Base-by-base conservation (phyloP, 2,329 filamentous ascomycete species). In the Aspergillus intermedius region DNA sequence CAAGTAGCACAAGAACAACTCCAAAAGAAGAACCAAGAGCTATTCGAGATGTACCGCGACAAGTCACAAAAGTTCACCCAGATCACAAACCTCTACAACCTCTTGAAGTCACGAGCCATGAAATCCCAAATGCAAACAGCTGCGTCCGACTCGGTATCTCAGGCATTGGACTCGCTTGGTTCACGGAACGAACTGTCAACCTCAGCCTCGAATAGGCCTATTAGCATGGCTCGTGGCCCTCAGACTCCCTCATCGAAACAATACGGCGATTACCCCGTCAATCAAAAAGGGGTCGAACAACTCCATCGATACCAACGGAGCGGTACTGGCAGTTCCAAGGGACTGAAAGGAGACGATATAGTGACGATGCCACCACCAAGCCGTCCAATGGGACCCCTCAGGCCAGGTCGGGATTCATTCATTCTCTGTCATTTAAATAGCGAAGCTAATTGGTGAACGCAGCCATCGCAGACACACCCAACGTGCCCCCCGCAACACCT, bases 51-150 rank as follows among this genome's bases (percentile, higher is more conserved):
- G 3, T 84, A 82, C 58, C 79, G 79, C 48, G 84, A 90, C 19
- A 93, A 91, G 64, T 82, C 73, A 55, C 82, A 79, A 42, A 86
- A 83, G 49, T 77, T 87, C 3, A 69, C 82, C 4, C 84, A 88
- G 51, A 79, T 82, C 2, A 87, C 89, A 44, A 77, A 77, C 52
- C 67, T 79, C 19, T 83, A 83, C 57, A 75, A 79, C 42, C 60
- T 74, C 10, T 65, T 83, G 37, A 83, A 83, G 59, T 71, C 74
- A 23, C 75, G 77, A 50, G 73, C 79, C 9, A 75, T 80, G 67
- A 69, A 71, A 28, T 74, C 75, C 2, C 74, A 78, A 10, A 75
- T 82, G 49, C 76, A 79, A 47, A 69, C 69, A 15, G 79, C 79
- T 5, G 79, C 79, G 17, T 77, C 76, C 2, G 73, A 81, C 44